Evolutionary conservation across 2,329 filamentous ascomycete species (phyloP).

Genomic region (Chlorencoelia australis): DNA sequence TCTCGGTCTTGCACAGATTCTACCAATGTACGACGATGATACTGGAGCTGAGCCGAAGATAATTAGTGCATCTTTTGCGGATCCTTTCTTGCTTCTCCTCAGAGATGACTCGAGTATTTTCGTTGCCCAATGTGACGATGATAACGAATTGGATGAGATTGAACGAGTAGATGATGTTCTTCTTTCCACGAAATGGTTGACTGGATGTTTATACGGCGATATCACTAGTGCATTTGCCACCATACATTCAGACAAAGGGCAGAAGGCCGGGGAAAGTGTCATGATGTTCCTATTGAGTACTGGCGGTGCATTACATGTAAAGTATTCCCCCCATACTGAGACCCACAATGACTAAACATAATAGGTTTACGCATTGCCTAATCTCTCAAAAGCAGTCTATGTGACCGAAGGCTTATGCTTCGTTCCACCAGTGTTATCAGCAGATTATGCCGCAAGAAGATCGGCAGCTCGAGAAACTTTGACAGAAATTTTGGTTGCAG

Average conservation of each 20-base stretch:
- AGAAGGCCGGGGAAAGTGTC: conserved; percentile 38
- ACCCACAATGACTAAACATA: conserved; percentile 7
- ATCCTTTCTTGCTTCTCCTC: conserved; percentile 76
- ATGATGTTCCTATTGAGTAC: conserved; percentile 69
- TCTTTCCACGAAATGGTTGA: conserved; percentile 61
- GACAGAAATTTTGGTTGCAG: conserved; percentile 70
- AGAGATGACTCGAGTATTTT: conserved; percentile 75
- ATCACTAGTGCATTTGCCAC: conserved; percentile 43
- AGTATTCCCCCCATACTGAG: conserved; percentile 26
- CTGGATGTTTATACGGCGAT: conserved; percentile 76
- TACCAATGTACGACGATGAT: conserved; percentile 87
- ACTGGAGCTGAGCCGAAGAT: conserved; percentile 72
- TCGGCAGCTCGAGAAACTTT: conserved; percentile 63
- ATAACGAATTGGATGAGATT: conserved; percentile 77
- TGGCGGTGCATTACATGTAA: conserved; percentile 66
- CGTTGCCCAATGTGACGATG: conserved; percentile 68
- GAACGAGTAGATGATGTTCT: conserved; percentile 50
- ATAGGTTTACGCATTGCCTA: conserved; percentile 67
- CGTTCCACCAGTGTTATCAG: conserved; percentile 64
- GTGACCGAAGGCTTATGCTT: conserved; percentile 67
- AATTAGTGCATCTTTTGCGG: conserved; percentile 70
- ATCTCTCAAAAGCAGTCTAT: conserved; percentile 62
- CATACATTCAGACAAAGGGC: conserved; percentile 30
- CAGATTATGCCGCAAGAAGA: conserved; percentile 60
- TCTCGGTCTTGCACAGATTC: conserved; percentile 78